Base-by-base conservation (phyloP, 768 basidiomycete genomes). In the Tulasnella sp. region DNA sequence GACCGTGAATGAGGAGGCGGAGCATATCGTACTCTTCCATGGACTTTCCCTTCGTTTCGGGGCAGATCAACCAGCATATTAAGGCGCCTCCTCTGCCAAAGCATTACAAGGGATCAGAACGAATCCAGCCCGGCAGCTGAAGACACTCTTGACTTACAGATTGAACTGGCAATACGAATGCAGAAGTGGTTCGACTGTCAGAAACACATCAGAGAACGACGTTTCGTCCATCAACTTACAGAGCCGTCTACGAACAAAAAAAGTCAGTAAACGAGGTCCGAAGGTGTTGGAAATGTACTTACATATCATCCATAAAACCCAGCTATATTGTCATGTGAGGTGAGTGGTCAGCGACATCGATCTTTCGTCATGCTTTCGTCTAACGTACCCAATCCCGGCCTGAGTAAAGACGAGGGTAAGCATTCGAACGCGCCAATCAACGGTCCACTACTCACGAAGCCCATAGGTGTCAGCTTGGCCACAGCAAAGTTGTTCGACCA, bases 401-500 rank as follows among this genome's bases (percentile, higher is more conserved):
- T 72, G 37, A 8, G 32, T 9, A 22, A 68, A 41, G 17, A 44
- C n/a, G 26, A 5, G 5, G 1, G 32, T 44, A 7, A 69, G 17
- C 16, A 8, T 52, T 3, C 3, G 12, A 44, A 59, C 22, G 26
- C 1, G 19, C 0, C 14, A 44, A 35, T 32, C 17, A 17, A 62
- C 11, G 12, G 11, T 29, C 17, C 16, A 37, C n/a, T 16, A 63
- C 71, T 72, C 62, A 72, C 71, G 37, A 72, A 72, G 22, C 71
- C 71, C 26, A 72, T 65, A 7, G 71, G 71, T 39, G 71, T 72
- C 11, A 72, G 37, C 35, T 72, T 72, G 26, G 71, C 71, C 2
- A 72, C 62, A 9, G 71, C 71, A 47, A 63, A 72, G 62, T 72
- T 72, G 29, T 72, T 72, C 7, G 37, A 41, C 71, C 71, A 72